Evolutionary conservation across 23 red algal genomes (phyloP).

Genomic region (Gracilaria caudata): DNA sequence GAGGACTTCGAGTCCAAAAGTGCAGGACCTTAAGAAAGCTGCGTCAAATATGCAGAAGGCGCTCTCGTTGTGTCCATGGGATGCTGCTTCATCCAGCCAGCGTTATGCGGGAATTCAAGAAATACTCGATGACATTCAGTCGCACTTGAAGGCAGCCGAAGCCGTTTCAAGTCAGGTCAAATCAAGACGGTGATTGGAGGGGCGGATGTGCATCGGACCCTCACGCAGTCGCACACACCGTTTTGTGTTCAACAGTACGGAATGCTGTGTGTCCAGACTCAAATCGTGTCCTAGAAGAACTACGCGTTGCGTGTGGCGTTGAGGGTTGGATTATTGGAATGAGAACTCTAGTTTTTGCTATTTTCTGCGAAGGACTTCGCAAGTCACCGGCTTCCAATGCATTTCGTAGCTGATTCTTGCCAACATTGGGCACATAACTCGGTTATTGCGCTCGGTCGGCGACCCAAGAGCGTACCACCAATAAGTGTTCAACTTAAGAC

Average conservation of each 20-base stretch:
- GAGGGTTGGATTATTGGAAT: background rate
- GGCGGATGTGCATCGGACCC: background rate
- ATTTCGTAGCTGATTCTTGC: background rate
- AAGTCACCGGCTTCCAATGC: background rate
- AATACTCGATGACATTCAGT: background rate
- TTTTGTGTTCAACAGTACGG: no score
- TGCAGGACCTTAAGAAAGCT: slow-evolving; percentile 19
- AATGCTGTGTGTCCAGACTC: background rate
- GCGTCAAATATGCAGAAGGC: background rate
- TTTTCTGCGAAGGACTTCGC: background rate
- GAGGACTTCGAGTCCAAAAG: background rate
- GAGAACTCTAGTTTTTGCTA: background rate
- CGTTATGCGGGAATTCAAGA: background rate
- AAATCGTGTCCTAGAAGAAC: background rate
- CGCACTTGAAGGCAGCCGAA: background rate
- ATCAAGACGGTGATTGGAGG: background rate
- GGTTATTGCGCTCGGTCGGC: slow-evolving; percentile 4
- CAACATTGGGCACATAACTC: background rate
- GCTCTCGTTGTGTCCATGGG: background rate
- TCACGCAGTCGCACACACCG: background rate
- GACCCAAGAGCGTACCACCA: background rate
- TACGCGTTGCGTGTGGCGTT: background rate
- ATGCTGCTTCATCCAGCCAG: background rate
- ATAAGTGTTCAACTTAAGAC: background rate
- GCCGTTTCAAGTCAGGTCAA: background rate